These are phyloP conservation scores for Penicillium verrucosum DNA, from an alignment of 2,329 filamentous ascomycete genomes.

Conservation along the genomic window DNA sequence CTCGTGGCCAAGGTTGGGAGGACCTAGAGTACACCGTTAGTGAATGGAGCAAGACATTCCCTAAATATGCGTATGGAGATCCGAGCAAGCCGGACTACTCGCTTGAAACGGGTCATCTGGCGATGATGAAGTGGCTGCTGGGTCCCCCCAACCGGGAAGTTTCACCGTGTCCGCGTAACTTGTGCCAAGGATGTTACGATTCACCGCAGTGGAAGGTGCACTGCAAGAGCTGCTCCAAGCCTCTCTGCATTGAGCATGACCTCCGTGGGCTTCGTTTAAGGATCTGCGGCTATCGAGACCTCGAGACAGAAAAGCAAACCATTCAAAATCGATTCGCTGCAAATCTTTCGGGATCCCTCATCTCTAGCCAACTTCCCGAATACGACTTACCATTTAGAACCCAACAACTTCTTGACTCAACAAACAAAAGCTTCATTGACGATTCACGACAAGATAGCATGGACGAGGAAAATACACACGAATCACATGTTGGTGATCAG, in stretches of 20 bases:
- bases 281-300: conserved; percentile 57
- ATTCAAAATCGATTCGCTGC: conserved; percentile 33
- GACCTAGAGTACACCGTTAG: conserved; percentile 51
- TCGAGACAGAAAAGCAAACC: conserved; percentile 49
- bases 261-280: conserved; percentile 55
- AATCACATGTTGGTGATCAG: conserved; percentile 20
- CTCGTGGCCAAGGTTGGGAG: conserved; percentile 53
- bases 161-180: conserved; percentile 53
- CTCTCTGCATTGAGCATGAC: conserved; percentile 59
- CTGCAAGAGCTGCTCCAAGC: conserved; percentile 55
- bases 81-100: conserved; percentile 40
- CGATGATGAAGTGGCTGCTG: conserved; percentile 48
- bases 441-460: conserved; percentile 30
- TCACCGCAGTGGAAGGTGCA: conserved; percentile 60
- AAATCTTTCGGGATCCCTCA: conserved; percentile 15
- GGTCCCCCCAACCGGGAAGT: conserved; percentile 46
- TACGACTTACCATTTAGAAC: conserved; percentile 32
- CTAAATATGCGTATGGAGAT: conserved; percentile 41
- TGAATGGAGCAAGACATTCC: conserved; percentile 42
- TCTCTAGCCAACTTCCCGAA: conserved; percentile 16
- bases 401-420: conserved; percentile 30
- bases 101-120: conserved; percentile 39
- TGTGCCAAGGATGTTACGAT: conserved; percentile 57
- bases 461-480: conserved; percentile 22
- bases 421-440: conserved; percentile 37